These are phyloP conservation scores for Annulohypoxylon moriforme DNA, from an alignment of 495 filamentous ascomycete species.

Conservation along the genomic window DNA sequence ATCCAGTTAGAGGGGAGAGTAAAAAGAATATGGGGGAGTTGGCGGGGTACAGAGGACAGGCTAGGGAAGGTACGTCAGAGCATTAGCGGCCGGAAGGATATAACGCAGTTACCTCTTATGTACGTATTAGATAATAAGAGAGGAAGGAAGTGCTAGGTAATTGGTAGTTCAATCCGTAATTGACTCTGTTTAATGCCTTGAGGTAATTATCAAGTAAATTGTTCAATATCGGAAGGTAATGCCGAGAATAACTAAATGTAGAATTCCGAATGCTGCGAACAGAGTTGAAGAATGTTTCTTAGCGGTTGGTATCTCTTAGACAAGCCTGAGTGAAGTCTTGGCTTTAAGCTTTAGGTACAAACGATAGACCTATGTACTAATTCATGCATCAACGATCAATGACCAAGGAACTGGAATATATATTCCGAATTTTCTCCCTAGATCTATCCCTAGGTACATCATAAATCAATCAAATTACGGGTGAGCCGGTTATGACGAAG, in stretches of 20 bases:
- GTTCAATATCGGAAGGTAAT: background rate
- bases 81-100: conserved; percentile 9
- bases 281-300: background rate
- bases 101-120: background rate
- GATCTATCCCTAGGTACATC: background rate
- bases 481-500: conserved; percentile 12
- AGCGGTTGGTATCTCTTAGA: background rate
- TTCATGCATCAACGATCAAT: background rate
- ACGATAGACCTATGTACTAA: background rate
- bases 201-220: background rate
- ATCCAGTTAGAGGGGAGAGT: conserved; percentile 23
- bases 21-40: conserved; percentile 3
- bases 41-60: conserved; percentile 23
- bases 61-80: conserved; percentile 22
- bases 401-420: background rate
- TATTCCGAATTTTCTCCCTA: conserved; percentile 12
- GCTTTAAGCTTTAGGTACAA: background rate
- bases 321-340: background rate
- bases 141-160: background rate
- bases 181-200: background rate
- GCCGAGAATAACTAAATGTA: background rate
- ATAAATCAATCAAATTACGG: background rate
- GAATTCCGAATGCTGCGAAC: background rate
- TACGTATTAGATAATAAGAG: background rate
- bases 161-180: background rate